These are phyloP conservation scores for Lenzites betulinus DNA, from an alignment of 768 basidiomycete species.

Conservation along the genomic window DNA sequence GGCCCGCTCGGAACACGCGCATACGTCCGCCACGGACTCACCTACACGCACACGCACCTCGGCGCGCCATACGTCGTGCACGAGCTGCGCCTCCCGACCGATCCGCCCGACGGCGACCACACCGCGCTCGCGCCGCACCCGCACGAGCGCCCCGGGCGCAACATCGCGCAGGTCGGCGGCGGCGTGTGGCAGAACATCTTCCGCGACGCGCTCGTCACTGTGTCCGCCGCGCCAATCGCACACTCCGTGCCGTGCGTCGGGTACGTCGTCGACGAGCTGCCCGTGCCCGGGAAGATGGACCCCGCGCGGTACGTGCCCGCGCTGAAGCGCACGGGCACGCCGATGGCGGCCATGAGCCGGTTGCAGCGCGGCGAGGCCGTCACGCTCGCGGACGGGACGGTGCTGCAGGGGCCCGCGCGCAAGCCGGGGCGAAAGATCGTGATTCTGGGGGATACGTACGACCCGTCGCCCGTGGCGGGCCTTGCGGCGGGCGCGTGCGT, in stretches of 20 bases:
- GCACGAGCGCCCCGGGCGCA: conserved; percentile 64
- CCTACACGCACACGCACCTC: conserved; percentile 69
- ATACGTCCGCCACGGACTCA: conserved; percentile 70
- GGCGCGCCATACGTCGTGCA: conserved; percentile 76
- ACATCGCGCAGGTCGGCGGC: conserved; percentile 57
- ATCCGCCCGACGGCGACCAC: conserved; percentile 54
- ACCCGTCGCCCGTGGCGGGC: conserved; percentile 66
- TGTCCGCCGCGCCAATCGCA: conserved; percentile 75
- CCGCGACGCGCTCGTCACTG: conserved; percentile 53
- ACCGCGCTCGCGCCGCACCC: conserved; percentile 48
- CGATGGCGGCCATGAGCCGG: conserved; percentile 65
- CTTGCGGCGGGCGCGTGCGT: conserved; percentile 70
- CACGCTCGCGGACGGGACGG: conserved; percentile 68
- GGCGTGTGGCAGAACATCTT: conserved; percentile 72
- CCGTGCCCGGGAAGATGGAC: conserved; percentile 77
- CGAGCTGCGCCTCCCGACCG: conserved; percentile 69
- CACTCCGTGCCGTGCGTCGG: conserved; percentile 86
- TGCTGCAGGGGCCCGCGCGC: conserved; percentile 65
- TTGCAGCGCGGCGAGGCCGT: conserved; percentile 68
- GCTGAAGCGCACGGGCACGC: conserved; percentile 68
- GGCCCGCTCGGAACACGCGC: conserved; percentile 83
- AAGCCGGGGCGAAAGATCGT: conserved; percentile 74
- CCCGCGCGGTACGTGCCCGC: conserved; percentile 66
- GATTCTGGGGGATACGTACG: conserved; percentile 83
- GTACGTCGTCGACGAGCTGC: conserved; percentile 70